A percentile compares a stretch with the other conserved stretches of the same genome.
phyloP scores from a whole-genome alignment of 1,139 yeast species.

The Debaryomyces udenii region DNA sequence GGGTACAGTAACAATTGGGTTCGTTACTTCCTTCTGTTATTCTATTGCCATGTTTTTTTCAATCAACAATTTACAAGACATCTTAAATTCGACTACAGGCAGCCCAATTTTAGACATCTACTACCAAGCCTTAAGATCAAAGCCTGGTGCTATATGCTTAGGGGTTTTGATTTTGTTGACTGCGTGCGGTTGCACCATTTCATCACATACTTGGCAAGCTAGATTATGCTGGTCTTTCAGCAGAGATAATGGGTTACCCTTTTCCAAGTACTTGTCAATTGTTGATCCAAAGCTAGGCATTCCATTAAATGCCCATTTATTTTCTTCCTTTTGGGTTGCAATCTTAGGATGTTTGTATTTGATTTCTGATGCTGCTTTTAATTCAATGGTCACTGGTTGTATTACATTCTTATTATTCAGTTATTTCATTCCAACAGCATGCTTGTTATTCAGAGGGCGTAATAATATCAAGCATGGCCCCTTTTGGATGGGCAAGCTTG shows the following conservation, averaged over 20 bases:
- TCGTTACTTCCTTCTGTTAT: constrained; percentile 42
- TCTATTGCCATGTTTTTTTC: constrained; percentile 48
- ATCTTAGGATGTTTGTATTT: constrained; percentile 45
- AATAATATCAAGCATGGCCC: constrained; percentile 67
- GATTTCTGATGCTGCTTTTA: constrained; percentile 47
- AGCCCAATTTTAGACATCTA: constrained; percentile 46
- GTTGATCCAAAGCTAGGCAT: constrained; percentile 47
- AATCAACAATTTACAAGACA: constrained; percentile 34
- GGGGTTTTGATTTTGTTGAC: constrained; percentile 40
- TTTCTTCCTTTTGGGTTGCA: constrained; percentile 43
- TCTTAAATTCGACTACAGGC: constrained; percentile 35
- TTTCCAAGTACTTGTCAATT: constrained; percentile 42
- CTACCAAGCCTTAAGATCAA: constrained; percentile 39
- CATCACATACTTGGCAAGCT: constrained; percentile 53
- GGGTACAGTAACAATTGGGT: constrained; percentile 47
- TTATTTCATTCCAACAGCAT: constrained; percentile 46
- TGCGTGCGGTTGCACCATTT: constrained; percentile 45
- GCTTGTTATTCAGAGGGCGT: constrained; percentile 61
- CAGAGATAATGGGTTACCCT: constrained; percentile 61
- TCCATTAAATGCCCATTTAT: constrained; percentile 49
- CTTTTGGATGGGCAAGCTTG: constrained; percentile 60
- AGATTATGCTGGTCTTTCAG: constrained; percentile 82
- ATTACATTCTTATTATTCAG: constrained; percentile 47
- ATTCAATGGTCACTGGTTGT: constrained; percentile 50
- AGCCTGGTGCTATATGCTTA: constrained; percentile 42